Conservation (phyloP, 1,284 basidiomycete genomes). For the Ceratorhiza oryzae-sativae region DNA sequence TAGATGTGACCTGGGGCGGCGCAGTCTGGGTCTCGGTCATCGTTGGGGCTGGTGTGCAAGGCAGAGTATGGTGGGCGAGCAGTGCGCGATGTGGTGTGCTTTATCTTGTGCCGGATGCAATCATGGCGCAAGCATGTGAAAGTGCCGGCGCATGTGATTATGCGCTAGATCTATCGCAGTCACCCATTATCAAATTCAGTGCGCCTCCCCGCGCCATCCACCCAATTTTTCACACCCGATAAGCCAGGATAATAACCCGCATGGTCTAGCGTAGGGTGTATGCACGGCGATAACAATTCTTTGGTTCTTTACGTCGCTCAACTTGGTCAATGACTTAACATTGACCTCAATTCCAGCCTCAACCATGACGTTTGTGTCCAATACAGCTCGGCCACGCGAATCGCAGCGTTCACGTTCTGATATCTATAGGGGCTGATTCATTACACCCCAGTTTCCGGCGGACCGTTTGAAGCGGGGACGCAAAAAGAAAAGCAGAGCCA, state of each 20-base stretch:
- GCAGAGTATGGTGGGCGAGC: not conserved
- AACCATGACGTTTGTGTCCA: too few species aligned
- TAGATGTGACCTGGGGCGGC: slow-evolving; percentile 63
- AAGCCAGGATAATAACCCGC: slow-evolving; percentile 3
- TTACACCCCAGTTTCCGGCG: not conserved
- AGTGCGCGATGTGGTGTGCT: not conserved
- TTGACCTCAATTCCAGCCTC: not conserved
- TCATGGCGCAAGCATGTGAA: not conserved
- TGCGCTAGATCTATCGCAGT: not conserved
- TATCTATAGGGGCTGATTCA: slow-evolving; percentile 6
- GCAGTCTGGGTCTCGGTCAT: slow-evolving; percentile 37
- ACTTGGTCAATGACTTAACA: not conserved
- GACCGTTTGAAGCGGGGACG: not conserved
- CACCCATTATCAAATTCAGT: not conserved
- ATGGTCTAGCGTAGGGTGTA: not conserved
- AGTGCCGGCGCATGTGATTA: slow-evolving; percentile 24
- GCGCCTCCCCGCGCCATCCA: slow-evolving; percentile 10
- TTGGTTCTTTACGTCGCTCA: not conserved
- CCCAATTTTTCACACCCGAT: slow-evolving; percentile 37
- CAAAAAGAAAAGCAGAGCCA: not conserved
- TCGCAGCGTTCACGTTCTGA: not conserved
- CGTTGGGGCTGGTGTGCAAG: slow-evolving; percentile 2
- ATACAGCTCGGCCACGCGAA: not conserved
- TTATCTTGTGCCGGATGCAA: slow-evolving; percentile 15
- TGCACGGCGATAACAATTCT: not conserved